Evolutionary conservation across 1,284 basidiomycete species (phyloP).

Genomic region (Pseudozyma tsukubaensis): DNA sequence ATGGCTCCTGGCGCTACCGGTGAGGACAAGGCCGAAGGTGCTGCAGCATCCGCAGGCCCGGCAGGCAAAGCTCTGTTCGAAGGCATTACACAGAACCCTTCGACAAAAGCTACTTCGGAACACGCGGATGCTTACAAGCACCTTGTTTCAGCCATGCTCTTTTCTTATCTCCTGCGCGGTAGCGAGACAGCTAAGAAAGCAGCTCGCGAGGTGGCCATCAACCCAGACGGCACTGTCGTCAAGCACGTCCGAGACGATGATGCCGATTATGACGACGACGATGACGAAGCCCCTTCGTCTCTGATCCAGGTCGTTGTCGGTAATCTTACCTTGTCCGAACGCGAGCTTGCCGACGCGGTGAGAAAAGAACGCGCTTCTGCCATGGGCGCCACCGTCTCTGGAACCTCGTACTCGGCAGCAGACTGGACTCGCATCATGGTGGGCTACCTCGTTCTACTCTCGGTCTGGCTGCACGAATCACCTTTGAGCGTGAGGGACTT

Average conservation of each 20-base stretch:
- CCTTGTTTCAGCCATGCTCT: constrained; percentile 60
- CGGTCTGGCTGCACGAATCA: constrained; percentile 97
- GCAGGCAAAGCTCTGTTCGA: constrained; percentile 72
- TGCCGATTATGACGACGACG: constrained; percentile 65
- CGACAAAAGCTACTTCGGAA: constrained; percentile 33
- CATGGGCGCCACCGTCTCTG: constrained; percentile 33
- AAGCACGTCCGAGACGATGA: constrained; percentile 19
- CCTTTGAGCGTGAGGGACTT: constrained; percentile 87
- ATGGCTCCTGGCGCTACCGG: constrained; percentile 62
- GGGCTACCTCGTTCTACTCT: constrained; percentile 83
- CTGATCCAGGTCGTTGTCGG: constrained; percentile 74
- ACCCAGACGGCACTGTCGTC: constrained; percentile 55
- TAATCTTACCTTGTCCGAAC: constrained; percentile 75
- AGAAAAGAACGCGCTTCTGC: constrained; percentile 59
- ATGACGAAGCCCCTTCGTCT: constrained; percentile 71
- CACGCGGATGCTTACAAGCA: constrained; percentile 71
- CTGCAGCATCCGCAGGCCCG: constrained; percentile 46
- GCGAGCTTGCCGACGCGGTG: constrained; percentile 71
- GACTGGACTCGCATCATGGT: constrained; percentile 87
- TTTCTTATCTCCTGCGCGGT: constrained; percentile 72
- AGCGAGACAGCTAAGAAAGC: constrained; percentile 73
- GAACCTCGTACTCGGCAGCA: constrained; percentile 41
- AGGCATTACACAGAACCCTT: constrained; percentile 71
- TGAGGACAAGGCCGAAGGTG: constrained; percentile 7
- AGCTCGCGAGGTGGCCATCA: constrained; percentile 71